Evolutionary conservation across 495 filamentous ascomycete genomes (phyloP), one percentile per base, ranked within the genome.

Genomic region (Apodospora peruviana): DNA sequence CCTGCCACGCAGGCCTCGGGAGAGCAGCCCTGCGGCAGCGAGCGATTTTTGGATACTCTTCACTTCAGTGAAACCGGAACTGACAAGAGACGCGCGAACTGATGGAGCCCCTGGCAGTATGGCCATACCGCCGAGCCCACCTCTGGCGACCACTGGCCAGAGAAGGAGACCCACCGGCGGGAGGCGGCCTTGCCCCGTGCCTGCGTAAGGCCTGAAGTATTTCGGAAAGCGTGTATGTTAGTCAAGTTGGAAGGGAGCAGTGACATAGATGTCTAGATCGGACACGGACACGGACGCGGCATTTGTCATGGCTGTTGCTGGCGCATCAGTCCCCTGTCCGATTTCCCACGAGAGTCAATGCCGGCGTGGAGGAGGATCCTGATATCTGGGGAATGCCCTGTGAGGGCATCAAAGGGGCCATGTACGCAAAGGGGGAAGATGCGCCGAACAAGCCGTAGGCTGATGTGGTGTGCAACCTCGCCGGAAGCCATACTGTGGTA

Each of bases 401-500:
- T n/a, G 36, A 38, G 16, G 23, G 24, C 22, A 39, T 22, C 19
- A 32, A 22, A 44, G 18, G 35, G 19, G 29, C 16, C 43, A 16
- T 37, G 37, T 53, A 45, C n/a, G n/a, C n/a, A n/a, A n/a, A n/a
- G 56, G 51, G 70, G 72, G 61, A 71, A 68, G 56, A 51, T 61
- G 59, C 64, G 60, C 72, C 72, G 72, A 74, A 70, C 57, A 67
- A 67, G 68, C 70, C 71, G 67, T 63, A 74, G 72, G 67, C 72
- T 74, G 72, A 71, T 71, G 58, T 66, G 58, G 61, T 66, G 65
- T 57, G 38, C 50, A 16, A 53, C 48, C 43, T 50, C 44, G 40
- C 49, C 49, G 35, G 9, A 2, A n/a, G 3, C 20, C 2, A 14
- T 7, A 45, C 49, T 43, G 45, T 45, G 58, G 32, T 43, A 41